Percentiles rank a stretch among this genome's conserved stretches.
Conservation (phyloP, 2,329 filamentous ascomycete species). For the Sphaerulina musiva region DNA sequence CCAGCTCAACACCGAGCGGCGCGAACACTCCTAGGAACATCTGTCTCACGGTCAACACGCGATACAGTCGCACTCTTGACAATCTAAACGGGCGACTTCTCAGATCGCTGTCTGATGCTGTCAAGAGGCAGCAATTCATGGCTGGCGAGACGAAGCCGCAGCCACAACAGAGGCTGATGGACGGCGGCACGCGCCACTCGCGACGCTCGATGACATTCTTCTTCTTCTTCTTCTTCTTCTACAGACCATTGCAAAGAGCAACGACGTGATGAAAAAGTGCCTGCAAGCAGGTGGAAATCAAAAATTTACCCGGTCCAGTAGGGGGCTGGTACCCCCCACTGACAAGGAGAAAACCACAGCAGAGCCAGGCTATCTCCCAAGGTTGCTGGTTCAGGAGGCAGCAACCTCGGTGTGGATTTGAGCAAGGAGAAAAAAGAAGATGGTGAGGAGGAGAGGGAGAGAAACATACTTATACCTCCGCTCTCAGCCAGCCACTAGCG, state of each 20-base stretch:
- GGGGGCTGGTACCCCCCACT: not conserved
- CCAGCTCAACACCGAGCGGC: not conserved
- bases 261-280: conserved; percentile 10
- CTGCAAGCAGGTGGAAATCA: conserved; percentile 6
- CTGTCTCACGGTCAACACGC: not conserved
- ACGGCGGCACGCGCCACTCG: too few relatives aligned
- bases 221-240: conserved; percentile 2
- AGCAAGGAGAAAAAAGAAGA: not conserved
- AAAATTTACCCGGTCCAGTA: conserved; percentile 3
- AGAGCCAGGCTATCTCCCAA: not conserved
- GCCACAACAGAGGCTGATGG: too few relatives aligned
- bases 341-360: not conserved
- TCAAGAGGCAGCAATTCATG: too few relatives aligned
- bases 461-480: not conserved
- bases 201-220: too few relatives aligned
- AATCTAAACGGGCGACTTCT: too few relatives aligned
- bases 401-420: not conserved
- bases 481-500: not conserved
- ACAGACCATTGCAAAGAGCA: conserved; percentile 4
- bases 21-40: not conserved
- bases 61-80: too few relatives aligned
- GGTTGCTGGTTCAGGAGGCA: not conserved
- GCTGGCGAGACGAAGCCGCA: too few relatives aligned
- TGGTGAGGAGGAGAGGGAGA: not conserved
- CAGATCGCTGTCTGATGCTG: too few relatives aligned